Base-by-base conservation (phyloP, 75 land plant species). In the Cupressus sempervirens region DNA sequence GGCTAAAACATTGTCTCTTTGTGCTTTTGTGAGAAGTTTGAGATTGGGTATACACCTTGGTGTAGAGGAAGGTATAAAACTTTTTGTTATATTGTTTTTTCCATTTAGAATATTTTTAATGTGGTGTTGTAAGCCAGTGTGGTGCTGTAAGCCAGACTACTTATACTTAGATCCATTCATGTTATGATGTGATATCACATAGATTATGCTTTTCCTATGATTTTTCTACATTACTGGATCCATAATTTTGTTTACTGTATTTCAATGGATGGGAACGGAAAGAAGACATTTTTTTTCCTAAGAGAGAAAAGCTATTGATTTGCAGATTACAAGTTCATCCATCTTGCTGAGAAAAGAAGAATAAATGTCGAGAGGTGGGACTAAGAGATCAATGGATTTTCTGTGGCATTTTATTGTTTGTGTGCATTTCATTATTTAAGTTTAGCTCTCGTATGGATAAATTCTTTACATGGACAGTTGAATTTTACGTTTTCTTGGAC, bases 391-490 rank as follows among this genome's bases (percentile, higher is more conserved):
- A 70, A 70, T 70, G 74, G 74, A 35, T 70, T 70, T 35, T 70
- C 35, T 30, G 74, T 70, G 74, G 81, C 43, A n/a, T 18, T 38
- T 2, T 30, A 29, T 53, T 48, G 15, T 82, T 53, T 30, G 13
- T 53, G 62, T 82, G 56, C 1, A 26, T 53, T 30, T 82, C 3
- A 18, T 82, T 23, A 35, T 53, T 34, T 41, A 38, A 18, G 89
- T 87, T 82, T 89, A 91, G 29, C 88, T 88, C 38, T 91, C 94
- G 0, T 89, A 91, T 87, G 87, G 86, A n/a, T n/a, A n/a, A n/a
- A 38, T 93, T 91, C 90, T 91, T 91, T 87, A 90, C 86, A 46
- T 93, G 94, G 94, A 91, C 88, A 56, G 89, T 89, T 46, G 84
- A 83, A 30, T 56, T 16, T 16, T 16, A 1, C 0, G 18, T n/a